phyloP scores from a whole-genome alignment of 1,139 yeast species.

The Petasospora rhodanensis region DNA sequence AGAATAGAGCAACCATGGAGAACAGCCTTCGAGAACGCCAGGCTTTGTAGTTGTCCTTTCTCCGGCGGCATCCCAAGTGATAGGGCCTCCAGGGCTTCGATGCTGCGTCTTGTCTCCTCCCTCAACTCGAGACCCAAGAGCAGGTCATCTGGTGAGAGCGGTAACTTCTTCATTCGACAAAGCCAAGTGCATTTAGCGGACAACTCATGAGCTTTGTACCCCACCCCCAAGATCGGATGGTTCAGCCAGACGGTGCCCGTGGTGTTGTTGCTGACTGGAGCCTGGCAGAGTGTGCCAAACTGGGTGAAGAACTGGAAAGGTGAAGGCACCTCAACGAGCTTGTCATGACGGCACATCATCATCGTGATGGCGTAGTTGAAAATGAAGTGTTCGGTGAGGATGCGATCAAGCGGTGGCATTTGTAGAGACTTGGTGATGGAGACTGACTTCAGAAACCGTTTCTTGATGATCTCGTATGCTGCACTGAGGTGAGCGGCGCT shows the following conservation, averaged over 20 bases:
- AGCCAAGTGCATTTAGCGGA: conserved; percentile 28
- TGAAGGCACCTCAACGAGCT: conserved; percentile 27
- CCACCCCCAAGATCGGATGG: conserved; percentile 25
- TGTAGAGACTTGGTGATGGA: background rate
- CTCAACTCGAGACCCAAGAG: conserved; percentile 10
- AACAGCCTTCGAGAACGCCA: conserved; percentile 16
- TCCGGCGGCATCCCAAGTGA: conserved; percentile 7
- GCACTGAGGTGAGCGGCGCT: conserved; percentile 29
- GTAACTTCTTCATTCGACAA: conserved; percentile 17
- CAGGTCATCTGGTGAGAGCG: conserved; percentile 12
- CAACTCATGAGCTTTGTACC: conserved; percentile 25
- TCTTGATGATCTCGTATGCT: conserved; percentile 25
- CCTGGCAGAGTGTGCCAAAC: conserved; percentile 12
- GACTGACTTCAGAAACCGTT: conserved; percentile 12
- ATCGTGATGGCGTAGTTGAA: conserved; percentile 29
- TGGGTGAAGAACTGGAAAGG: conserved; percentile 28
- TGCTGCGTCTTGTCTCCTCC: no score
- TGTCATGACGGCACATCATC: conserved; percentile 27
- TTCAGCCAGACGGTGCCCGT: conserved; percentile 18
- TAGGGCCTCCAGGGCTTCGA: no score
- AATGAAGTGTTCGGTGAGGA: conserved; percentile 29
- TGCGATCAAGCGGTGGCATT: conserved; percentile 25
- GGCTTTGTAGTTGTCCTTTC: conserved; percentile 11
- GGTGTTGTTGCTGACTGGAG: conserved; percentile 8
- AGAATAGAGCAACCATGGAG: conserved; percentile 17